Evolutionary conservation across 2,329 filamentous ascomycete species (phyloP).

Genomic region (Hymenoscyphus occultus): DNA sequence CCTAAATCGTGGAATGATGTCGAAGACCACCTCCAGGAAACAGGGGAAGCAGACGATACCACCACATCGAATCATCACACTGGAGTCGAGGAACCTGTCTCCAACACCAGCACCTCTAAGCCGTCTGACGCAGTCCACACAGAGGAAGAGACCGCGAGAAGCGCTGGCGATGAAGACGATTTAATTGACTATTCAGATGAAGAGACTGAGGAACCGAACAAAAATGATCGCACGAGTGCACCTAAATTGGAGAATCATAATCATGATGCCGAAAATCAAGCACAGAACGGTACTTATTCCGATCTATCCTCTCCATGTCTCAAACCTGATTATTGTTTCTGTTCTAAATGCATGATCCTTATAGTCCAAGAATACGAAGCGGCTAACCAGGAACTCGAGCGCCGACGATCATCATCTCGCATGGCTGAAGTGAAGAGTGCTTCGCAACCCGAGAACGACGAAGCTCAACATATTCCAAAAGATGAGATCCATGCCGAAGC

Average conservation of each 20-base stretch:
- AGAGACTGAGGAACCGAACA: conserved; percentile 28
- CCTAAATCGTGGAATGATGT: neutral
- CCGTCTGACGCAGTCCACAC: neutral
- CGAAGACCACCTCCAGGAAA: neutral
- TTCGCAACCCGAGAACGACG: neutral
- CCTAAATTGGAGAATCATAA: neutral
- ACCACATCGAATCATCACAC: neutral
- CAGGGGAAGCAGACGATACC: neutral
- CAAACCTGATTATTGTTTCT: conserved; percentile 29
- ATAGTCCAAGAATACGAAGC: conserved; percentile 27
- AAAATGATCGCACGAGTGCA: conserved; percentile 6
- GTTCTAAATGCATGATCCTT: conserved; percentile 29
- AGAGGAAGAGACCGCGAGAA: neutral
- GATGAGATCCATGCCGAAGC: neutral
- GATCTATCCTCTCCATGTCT: conserved; percentile 30
- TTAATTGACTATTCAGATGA: conserved; percentile 51
- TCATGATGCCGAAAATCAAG: conserved; percentile 17
- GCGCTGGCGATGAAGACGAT: conserved; percentile 38
- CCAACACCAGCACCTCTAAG: neutral
- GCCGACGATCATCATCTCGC: conserved; percentile 24
- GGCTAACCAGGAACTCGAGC: conserved; percentile 25
- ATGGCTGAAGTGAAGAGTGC: conserved; percentile 11
- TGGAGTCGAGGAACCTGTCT: neutral
- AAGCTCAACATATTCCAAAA: neutral
- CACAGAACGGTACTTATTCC: conserved; percentile 30